A percentile compares a stretch with the other conserved stretches of the same genome.
These are phyloP conservation scores for Mesotaenium endlicherianum DNA, from an alignment of 139 green algal genomes.

Conservation along the genomic window DNA sequence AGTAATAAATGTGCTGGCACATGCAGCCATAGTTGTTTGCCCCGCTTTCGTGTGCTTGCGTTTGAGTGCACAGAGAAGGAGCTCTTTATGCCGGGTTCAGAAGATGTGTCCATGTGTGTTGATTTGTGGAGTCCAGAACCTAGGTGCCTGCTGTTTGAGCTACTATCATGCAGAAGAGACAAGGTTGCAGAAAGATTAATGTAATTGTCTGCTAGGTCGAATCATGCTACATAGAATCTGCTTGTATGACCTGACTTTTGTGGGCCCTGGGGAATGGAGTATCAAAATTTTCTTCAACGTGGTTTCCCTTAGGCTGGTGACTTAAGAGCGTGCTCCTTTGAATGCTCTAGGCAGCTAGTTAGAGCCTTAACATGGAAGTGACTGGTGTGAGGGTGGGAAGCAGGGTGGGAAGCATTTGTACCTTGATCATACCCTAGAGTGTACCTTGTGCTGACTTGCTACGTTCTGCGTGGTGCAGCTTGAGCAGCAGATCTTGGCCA, in stretches of 20 bases:
- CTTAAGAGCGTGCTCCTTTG: no score
- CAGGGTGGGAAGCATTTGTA: background rate
- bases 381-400: background rate
- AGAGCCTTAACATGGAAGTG: background rate
- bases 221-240: no score
- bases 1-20: background rate
- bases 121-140: background rate
- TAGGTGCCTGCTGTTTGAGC: background rate
- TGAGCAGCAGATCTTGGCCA: slow-evolving; percentile 5
- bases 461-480: background rate
- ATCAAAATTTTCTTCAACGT: no score
- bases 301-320: no score
- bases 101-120: background rate
- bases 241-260: no score
- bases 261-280: no score
- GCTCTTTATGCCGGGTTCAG: background rate
- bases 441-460: background rate
- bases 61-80: background rate
- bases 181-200: background rate
- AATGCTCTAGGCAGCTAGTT: background rate
- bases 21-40: background rate
- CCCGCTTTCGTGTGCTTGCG: background rate
- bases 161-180: background rate
- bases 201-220: no score
- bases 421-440: background rate